A percentile compares a stretch with the other conserved stretches of the same genome.
phyloP scores from a whole-genome alignment of 176 grass and related monocot genomes.

The Guadua angustifolia region DNA sequence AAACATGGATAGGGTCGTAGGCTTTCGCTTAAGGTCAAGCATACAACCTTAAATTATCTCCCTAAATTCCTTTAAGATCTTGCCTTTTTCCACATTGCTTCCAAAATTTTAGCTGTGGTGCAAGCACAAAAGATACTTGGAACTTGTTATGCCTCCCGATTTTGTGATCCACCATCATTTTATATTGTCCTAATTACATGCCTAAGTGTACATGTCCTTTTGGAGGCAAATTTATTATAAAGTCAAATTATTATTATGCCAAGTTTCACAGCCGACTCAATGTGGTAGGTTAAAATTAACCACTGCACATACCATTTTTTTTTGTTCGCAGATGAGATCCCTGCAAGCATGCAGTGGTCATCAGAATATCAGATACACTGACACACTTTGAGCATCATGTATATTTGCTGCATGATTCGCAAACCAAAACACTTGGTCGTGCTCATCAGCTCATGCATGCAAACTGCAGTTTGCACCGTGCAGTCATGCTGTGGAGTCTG shows the following conservation, averaged over 20 bases:
- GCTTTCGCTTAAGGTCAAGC: slow-evolving; percentile 40
- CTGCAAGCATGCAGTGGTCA: neutral
- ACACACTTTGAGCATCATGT: neutral
- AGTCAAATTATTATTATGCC: neutral
- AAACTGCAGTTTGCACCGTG: no score
- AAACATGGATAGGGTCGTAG: slow-evolving; percentile 26
- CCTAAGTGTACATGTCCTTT: neutral
- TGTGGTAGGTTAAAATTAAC: neutral
- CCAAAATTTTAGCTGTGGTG: neutral
- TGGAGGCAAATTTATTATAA: slow-evolving; percentile 9
- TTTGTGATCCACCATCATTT: slow-evolving; percentile 40
- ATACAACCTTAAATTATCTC: neutral
- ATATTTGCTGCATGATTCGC: neutral
- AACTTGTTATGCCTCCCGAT: slow-evolving; percentile 32
- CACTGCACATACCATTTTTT: neutral
- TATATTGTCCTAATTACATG: slow-evolving; percentile 17
- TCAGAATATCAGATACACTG: neutral
- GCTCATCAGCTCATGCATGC: no score
- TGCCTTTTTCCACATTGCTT: neutral
- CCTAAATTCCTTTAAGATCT: neutral
- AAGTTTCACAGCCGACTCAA: slow-evolving; percentile 4
- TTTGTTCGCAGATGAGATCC: slow-evolving; percentile 4
- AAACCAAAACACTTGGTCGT: neutral
- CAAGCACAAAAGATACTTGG: slow-evolving; percentile 34
- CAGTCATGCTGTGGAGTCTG: no score